A percentile compares a stretch with the other conserved stretches of the same genome.
phyloP scores from a whole-genome alignment of 441 rosid species.

The Metrosideros polymorpha region DNA sequence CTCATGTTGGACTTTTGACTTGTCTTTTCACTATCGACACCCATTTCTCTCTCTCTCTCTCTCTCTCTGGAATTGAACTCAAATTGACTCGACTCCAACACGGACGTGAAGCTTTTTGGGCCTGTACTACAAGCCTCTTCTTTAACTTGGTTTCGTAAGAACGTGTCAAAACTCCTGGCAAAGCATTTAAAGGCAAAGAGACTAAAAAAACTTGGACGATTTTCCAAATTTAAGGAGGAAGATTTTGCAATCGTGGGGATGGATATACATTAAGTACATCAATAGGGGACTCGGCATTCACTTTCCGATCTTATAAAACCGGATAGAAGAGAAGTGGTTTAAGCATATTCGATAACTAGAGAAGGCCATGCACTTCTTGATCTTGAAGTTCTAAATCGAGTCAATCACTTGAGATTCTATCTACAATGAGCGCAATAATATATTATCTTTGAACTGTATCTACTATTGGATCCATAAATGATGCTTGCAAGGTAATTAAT shows the following conservation, averaged over 20 bases:
- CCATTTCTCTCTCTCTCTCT: neutral
- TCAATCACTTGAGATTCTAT: neutral
- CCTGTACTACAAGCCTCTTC: neutral
- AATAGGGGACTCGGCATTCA: neutral
- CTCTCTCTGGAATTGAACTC: neutral
- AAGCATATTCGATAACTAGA: neutral
- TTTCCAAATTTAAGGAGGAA: neutral
- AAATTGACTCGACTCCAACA: neutral
- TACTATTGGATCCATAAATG: neutral
- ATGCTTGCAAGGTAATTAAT: neutral
- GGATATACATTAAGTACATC: neutral
- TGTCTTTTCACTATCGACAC: slow-evolving; percentile 59
- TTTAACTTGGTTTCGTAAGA: neutral
- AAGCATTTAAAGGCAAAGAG: neutral
- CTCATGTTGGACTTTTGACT: slow-evolving; percentile 90
- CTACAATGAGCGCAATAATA: neutral
- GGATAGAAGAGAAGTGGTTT: neutral
- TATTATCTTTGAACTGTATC: neutral
- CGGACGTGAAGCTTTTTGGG: neutral
- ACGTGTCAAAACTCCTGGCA: neutral
- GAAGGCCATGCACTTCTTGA: neutral
- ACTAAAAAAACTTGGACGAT: neutral
- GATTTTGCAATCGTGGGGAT: neutral
- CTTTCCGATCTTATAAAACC: neutral
- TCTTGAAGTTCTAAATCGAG: neutral